These are phyloP conservation scores for Ramularia endophylla DNA, from an alignment of 2,329 filamentous ascomycete species.

Conservation along the genomic window DNA sequence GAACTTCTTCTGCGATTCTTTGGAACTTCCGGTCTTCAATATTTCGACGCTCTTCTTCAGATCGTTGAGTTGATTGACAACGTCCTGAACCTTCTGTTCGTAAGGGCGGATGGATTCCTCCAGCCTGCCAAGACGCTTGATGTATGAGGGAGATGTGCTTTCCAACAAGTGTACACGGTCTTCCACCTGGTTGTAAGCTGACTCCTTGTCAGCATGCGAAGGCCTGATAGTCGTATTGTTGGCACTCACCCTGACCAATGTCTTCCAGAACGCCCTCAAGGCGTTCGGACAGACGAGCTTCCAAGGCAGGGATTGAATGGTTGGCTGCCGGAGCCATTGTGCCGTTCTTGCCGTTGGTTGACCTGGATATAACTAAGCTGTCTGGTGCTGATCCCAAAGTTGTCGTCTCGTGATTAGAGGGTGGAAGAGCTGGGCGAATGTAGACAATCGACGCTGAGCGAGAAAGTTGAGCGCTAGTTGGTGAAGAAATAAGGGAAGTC, in stretches of 20 bases:
- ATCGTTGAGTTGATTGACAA: neutral
- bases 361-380: no score
- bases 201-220: neutral
- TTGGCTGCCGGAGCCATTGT: neutral
- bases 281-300: neutral
- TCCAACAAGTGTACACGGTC: constrained; percentile 3
- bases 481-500: no score
- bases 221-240: no score
- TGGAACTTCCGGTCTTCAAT: constrained; percentile 18
- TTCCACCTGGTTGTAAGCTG: constrained; percentile 6
- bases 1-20: constrained; percentile 13
- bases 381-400: no score
- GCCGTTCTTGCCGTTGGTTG: neutral
- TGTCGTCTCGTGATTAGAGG: no score
- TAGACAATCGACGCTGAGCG: no score
- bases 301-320: neutral
- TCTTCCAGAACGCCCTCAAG: neutral
- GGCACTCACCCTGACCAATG: neutral
- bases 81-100: constrained; percentile 3
- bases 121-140: neutral
- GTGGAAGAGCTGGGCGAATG: no score
- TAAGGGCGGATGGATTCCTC: neutral
- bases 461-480: no score
- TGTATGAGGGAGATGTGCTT: neutral
- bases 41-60: constrained; percentile 37